phyloP scores from a whole-genome alignment of 495 filamentous ascomycete genomes.

The Penicillium dipodomyicola region DNA sequence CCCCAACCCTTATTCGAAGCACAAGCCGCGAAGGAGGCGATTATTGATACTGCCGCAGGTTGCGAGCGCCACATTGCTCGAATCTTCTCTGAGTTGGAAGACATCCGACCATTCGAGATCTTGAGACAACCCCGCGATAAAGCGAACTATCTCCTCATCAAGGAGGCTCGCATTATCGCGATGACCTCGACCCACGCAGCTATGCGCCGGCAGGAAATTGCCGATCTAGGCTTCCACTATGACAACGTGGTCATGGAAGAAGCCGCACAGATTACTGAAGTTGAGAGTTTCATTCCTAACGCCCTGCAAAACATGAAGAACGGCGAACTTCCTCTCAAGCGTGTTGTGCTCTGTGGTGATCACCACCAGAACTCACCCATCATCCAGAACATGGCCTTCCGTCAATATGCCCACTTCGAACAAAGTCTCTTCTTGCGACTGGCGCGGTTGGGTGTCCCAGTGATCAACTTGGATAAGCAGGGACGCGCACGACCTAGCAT shows the following conservation, averaged over 20 bases:
- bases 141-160: slow-evolving; percentile 91
- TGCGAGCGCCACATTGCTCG: slow-evolving; percentile 89
- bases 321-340: slow-evolving; percentile 72
- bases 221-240: slow-evolving; percentile 88
- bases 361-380: slow-evolving; percentile 96
- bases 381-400: slow-evolving; percentile 93
- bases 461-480: slow-evolving; percentile 87
- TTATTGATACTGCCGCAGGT: slow-evolving; percentile 75
- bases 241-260: slow-evolving; percentile 99
- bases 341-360: slow-evolving; percentile 90
- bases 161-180: slow-evolving; percentile 92
- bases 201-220: slow-evolving; percentile 94
- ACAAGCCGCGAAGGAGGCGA: slow-evolving; percentile 58
- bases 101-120: slow-evolving; percentile 94
- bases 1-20: slow-evolving; percentile 80
- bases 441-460: slow-evolving; percentile 84
- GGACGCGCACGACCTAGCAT: slow-evolving; percentile 84
- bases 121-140: slow-evolving; percentile 82
- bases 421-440: slow-evolving; percentile 92
- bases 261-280: slow-evolving; percentile 95
- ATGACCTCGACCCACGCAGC: slow-evolving; percentile 99
- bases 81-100: slow-evolving; percentile 89
- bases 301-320: slow-evolving; percentile 77
- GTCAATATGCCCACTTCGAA: slow-evolving; percentile 92
- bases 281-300: slow-evolving; percentile 93